Evolutionary conservation across 176 grass and related monocot genomes (phyloP).

Genomic region (Oryza officinalis): DNA sequence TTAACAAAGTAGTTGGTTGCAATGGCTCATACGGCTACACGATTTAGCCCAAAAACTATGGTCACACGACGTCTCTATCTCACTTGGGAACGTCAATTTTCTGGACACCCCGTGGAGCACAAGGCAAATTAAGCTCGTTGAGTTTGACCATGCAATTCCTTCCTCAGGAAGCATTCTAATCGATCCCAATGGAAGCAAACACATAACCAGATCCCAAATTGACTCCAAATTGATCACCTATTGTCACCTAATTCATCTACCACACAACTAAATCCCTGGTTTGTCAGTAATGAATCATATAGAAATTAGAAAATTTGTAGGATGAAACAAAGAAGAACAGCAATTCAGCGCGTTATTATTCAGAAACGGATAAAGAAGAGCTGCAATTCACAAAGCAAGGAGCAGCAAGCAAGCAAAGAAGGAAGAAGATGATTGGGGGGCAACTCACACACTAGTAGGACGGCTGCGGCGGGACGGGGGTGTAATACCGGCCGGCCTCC

Average conservation of each 20-base stretch:
- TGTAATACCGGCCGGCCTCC: conserved; percentile 63
- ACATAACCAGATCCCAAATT: neutral
- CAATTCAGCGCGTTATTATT: conserved; percentile 20
- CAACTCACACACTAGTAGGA: conserved; percentile 22
- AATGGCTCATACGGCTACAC: conserved; percentile 4
- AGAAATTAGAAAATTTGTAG: neutral
- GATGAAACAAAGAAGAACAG: neutral
- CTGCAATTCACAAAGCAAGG: conserved; percentile 9
- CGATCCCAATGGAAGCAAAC: neutral
- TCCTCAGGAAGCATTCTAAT: neutral
- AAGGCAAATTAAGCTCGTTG: neutral
- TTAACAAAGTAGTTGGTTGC: neutral
- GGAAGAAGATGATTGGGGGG: neutral
- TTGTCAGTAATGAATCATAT: neutral
- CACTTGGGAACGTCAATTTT: neutral
- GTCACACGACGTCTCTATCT: conserved; percentile 14
- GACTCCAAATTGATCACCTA: neutral
- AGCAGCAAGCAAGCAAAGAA: neutral
- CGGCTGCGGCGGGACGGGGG: conserved; percentile 34
- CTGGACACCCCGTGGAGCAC: neutral
- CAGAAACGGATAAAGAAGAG: conserved; percentile 22
- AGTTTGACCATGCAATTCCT: conserved; percentile 34
- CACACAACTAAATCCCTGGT: neutral
- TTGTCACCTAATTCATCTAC: neutral
- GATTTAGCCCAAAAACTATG: neutral